Percentiles rank a stretch among this genome's conserved stretches.
Evolutionary conservation across 257 asterid species (phyloP).

Genomic region (Galeopsis tetrahit): DNA sequence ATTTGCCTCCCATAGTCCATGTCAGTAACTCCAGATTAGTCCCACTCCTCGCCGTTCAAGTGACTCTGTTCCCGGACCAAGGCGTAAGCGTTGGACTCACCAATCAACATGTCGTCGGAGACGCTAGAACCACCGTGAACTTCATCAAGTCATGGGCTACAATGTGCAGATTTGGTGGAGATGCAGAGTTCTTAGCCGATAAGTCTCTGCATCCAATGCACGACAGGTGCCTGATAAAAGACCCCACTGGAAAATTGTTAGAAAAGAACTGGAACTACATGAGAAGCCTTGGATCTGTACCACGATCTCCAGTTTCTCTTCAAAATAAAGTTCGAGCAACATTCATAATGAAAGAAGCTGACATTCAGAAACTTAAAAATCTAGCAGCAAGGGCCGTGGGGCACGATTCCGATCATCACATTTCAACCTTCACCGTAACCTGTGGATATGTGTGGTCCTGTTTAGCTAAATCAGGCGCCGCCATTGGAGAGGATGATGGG

Average conservation of each 20-base stretch:
- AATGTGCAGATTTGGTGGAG: conserved; percentile 21
- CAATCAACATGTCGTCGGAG: conserved; percentile 25
- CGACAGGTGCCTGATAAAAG: conserved; percentile 9
- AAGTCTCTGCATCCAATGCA: conserved; percentile 24
- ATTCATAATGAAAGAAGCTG: conserved; percentile 9
- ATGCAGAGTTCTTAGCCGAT: conserved; percentile 23
- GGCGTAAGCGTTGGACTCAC: conserved; percentile 22
- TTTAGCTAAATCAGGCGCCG: conserved; percentile 19
- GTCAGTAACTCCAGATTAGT: conserved; percentile 7
- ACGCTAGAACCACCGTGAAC: conserved; percentile 20
- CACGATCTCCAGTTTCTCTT: neutral
- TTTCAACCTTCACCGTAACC: neutral
- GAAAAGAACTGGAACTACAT: conserved; percentile 14
- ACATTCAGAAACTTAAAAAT: conserved; percentile 13
- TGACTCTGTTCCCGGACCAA: conserved; percentile 20
- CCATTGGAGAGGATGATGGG: conserved; percentile 23
- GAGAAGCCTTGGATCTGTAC: neutral
- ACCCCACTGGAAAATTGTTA: neutral
- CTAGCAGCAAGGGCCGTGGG: conserved; percentile 1
- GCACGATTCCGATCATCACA: neutral
- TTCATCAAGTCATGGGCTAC: conserved; percentile 28
- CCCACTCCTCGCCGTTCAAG: conserved; percentile 22
- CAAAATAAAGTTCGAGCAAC: conserved; percentile 3
- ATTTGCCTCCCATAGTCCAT: neutral
- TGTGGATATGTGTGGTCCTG: conserved; percentile 16